Evolutionary conservation across 768 basidiomycete species (phyloP), one percentile per base, ranked within the genome.

Genomic region (Lactarius sanguifluus): DNA sequence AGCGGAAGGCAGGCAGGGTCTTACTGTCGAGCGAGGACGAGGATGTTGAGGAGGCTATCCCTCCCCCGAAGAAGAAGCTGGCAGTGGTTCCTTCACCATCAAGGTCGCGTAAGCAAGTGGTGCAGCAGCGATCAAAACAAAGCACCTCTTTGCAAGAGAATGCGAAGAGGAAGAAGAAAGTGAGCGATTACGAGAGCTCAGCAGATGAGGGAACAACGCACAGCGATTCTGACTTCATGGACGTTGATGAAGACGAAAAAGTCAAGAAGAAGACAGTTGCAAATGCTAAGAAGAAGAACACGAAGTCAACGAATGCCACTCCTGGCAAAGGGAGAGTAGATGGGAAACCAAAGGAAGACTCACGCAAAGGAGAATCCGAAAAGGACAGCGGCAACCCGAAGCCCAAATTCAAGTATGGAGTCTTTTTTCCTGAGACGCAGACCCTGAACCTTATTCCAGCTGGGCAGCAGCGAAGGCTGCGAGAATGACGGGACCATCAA

Each of bases 391-490:
- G 69, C 34, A 72, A 76, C 54, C 70, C 76, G 45, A 79, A 78
- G 57, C 72, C 76, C 2, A 80, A 79, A 67, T 76, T 74, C 71
- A 75, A 78, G 78, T 79, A 61, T 62, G 3, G 79, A 70, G 23
- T 36, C n/a, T 16, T 55, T 41, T 36, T 9, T 25, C 18, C 16
- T 47, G 28, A 30, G 25, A 32, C 2, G 38, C 57, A 20, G 58
- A 55, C 16, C 15, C 47, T 5, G 43, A 63, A 20, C 28, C 45
- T 15, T 41, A 10, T 54, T 9, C 23, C 70, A 85, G 83, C 71
- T 85, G 82, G 81, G 78, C 77, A 16, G 80, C 82, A 0, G 81
- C 82, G 18, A 81, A 83, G 65, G 89, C 88, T 0, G 88, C 88
- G 18, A 85, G 85, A 71, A 72, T 82, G 0, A 84, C 86, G 0